Evolutionary conservation across 805 yeast species (phyloP).

Genomic region (Metschnikowia shivogae): DNA sequence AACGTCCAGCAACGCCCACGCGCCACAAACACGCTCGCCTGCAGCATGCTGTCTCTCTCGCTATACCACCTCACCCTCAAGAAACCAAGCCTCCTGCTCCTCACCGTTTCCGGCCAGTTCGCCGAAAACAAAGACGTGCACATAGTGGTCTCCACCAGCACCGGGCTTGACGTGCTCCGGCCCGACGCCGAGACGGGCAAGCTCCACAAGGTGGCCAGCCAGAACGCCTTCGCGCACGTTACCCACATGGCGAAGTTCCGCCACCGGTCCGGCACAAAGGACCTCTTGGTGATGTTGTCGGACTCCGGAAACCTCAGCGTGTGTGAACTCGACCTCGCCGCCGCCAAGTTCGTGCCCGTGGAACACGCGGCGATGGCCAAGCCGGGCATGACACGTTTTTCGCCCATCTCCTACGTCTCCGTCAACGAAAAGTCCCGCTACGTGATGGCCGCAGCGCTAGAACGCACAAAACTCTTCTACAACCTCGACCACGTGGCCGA

Average conservation of each 20-base stretch:
- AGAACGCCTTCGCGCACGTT: constrained; percentile 56
- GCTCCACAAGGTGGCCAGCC: constrained; percentile 38
- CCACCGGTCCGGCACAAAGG: constrained; percentile 49
- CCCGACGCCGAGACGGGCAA: constrained; percentile 56
- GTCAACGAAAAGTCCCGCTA: constrained; percentile 74
- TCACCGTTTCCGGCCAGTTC: constrained; percentile 67
- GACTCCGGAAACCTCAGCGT: constrained; percentile 74
- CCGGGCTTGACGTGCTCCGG: constrained; percentile 50
- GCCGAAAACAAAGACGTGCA: constrained; percentile 51
- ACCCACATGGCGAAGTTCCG: constrained; percentile 50
- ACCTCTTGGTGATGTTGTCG: constrained; percentile 62
- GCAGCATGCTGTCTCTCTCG: constrained; percentile 25
- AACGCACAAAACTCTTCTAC: constrained; percentile 68
- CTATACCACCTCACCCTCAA: constrained; percentile 72
- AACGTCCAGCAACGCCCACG: no score
- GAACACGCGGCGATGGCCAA: constrained; percentile 67
- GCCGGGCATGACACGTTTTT: constrained; percentile 66
- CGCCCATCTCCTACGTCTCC: constrained; percentile 71
- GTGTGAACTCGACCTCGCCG: constrained; percentile 40
- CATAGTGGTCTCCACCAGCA: constrained; percentile 54
- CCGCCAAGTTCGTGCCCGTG: constrained; percentile 43
- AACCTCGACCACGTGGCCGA: constrained; percentile 45
- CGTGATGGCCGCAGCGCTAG: constrained; percentile 64
- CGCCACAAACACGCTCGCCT: background rate
- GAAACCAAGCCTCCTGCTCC: constrained; percentile 49